Conservation (phyloP, 345 rosid species). For the Salix suchowensis region DNA sequence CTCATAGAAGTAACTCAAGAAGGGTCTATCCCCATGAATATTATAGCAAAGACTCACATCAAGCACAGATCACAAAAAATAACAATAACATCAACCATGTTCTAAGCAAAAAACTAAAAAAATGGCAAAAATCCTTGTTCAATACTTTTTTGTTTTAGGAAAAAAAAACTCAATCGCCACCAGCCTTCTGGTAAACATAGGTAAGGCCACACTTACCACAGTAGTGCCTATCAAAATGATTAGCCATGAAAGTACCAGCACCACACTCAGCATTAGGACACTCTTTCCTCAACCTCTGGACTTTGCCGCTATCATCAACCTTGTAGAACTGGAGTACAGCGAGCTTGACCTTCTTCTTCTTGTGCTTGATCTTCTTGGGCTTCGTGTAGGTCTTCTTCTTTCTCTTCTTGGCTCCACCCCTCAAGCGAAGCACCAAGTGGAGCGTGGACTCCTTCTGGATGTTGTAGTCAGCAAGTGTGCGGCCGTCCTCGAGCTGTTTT, state of each 20-base stretch:
- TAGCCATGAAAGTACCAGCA: slow-evolving; percentile 15
- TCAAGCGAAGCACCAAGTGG: slow-evolving; percentile 14
- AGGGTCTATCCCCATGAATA: slow-evolving; percentile 1
- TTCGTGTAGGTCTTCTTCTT: slow-evolving; percentile 8
- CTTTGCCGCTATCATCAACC: slow-evolving; percentile 1
- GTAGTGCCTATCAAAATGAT: slow-evolving; percentile 15
- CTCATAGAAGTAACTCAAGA: not conserved
- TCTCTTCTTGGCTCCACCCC: slow-evolving; percentile 14
- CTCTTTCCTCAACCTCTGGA: slow-evolving; percentile 9
- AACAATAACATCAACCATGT: not conserved
- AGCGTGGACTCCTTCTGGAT: slow-evolving; percentile 19
- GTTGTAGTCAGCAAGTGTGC: slow-evolving; percentile 4
- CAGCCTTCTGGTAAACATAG: slow-evolving; percentile 13
- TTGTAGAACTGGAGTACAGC: slow-evolving; percentile 1
- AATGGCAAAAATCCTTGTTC: not conserved
- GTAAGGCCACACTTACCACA: slow-evolving; percentile 16
- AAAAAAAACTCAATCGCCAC: slow-evolving; percentile 4
- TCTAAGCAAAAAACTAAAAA: not conserved
- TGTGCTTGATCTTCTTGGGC: slow-evolving; percentile 10
- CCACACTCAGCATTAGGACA: slow-evolving; percentile 8
- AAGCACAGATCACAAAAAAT: not conserved
- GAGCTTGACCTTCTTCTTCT: slow-evolving; percentile 9
- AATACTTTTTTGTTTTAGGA: not conserved
- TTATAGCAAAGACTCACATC: not conserved
- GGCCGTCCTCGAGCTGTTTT: not conserved